Percentiles rank a stretch among this genome's conserved stretches.
Conservation (phyloP, 371 early-diverging fungal species). For the Rhizopus sp. region DNA sequence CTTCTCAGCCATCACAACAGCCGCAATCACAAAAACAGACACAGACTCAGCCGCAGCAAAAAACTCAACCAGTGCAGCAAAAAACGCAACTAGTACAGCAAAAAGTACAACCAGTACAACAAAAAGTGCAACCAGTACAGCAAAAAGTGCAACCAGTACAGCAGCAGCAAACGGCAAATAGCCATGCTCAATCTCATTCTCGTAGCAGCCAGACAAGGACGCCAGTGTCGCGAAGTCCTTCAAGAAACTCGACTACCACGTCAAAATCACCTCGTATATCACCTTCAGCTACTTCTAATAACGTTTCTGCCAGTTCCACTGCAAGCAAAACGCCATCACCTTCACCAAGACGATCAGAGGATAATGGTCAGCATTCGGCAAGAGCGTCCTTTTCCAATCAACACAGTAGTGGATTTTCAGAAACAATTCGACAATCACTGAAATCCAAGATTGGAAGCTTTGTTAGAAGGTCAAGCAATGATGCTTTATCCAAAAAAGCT, state of each 20-base stretch:
- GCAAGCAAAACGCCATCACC: neutral
- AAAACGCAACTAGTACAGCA: neutral
- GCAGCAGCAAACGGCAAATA: neutral
- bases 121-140: constrained; percentile 1
- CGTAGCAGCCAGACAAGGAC: neutral
- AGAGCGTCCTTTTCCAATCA: neutral
- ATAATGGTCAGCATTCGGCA: neutral
- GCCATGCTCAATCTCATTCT: neutral
- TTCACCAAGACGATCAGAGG: neutral
- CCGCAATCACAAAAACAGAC: neutral
- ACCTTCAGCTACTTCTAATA: constrained; percentile 3
- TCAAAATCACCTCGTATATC: constrained; percentile 4
- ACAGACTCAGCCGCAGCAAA: neutral
- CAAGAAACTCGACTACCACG: neutral
- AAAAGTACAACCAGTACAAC: neutral
- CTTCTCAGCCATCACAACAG: constrained; percentile 10
- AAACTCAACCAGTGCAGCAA: constrained; percentile 1
- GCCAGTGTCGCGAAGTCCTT: neutral
- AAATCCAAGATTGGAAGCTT: constrained; percentile 25
- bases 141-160: neutral
- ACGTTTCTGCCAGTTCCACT: neutral
- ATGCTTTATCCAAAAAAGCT: constrained; percentile 6
- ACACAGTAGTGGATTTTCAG: constrained; percentile 10
- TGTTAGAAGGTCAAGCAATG: constrained; percentile 22
- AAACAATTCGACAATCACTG: constrained; percentile 16